phyloP scores from a whole-genome alignment of 768 basidiomycete species.

The Mycena albidolilacea region DNA sequence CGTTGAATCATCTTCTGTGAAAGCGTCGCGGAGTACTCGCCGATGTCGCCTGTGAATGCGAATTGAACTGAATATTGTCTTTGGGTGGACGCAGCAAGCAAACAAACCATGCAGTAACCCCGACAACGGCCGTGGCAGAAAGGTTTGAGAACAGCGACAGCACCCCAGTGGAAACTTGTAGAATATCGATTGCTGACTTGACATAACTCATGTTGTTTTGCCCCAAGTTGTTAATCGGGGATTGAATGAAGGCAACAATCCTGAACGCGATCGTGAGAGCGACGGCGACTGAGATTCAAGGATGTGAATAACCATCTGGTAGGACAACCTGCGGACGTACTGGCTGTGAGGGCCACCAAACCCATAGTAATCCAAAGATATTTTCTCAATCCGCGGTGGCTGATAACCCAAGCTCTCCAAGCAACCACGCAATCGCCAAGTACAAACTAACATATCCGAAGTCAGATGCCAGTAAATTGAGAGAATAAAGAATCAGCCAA shows the following conservation, averaged over 20 bases:
- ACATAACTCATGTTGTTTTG: not conserved
- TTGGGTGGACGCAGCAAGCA: not conserved
- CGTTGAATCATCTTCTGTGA: not conserved
- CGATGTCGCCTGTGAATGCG: not conserved
- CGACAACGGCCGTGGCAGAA: constrained; percentile 5
- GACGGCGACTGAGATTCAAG: not conserved
- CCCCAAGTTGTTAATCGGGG: not conserved
- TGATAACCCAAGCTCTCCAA: constrained; percentile 30
- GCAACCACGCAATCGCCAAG: constrained; percentile 27
- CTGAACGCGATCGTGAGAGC: not conserved
- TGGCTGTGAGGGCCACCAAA: constrained; percentile 16
- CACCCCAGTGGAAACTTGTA: not conserved
- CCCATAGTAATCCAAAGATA: constrained; percentile 19
- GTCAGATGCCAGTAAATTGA: not conserved
- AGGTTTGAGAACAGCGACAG: not conserved
- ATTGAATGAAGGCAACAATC: not conserved
- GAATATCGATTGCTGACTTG: not conserved
- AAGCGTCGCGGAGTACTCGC: not conserved
- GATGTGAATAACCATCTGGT: not conserved
- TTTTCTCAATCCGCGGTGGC: constrained; percentile 16
- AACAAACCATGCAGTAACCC: constrained; percentile 1
- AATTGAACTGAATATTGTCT: not conserved
- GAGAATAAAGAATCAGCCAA: not conserved
- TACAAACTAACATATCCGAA: not conserved
- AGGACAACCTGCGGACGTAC: not conserved